Evolutionary conservation across 1,139 yeast genomes (phyloP), one percentile per base, ranked within the genome.

Genomic region (Blastobotrys proliferans): DNA sequence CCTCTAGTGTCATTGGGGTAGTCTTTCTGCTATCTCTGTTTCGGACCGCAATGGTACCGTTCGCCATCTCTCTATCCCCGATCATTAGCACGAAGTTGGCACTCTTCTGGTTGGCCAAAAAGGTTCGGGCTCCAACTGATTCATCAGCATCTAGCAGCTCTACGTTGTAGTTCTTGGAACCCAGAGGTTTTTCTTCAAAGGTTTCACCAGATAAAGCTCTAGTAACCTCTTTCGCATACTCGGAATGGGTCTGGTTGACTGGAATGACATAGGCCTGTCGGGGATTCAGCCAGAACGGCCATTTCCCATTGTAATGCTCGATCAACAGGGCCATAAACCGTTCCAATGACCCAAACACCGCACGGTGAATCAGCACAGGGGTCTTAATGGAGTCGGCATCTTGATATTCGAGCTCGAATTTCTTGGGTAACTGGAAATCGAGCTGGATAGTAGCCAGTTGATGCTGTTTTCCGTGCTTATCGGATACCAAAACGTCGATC

Each of bases 241-340:
- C 73, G 9, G 56, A 56, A 58, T 83, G 87, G 4, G 69, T 58
- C 5, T 70, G 74, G 43, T 83, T 81, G 3, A 92, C 83, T 1
- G 98, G 97, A 4, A 94, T 74, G 2, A 92, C 75, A 34, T 84
- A 72, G 0, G 94, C 95, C 62, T 92, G 99, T 51, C 94, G 74
- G n/a, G 98, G 97, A 49, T 84, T 86, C 47, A 92, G 66, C 98
- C 98, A 92, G 61, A 94, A 92, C 10, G 99, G 99, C 98, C 99
- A 92, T 54, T 83, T 83, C 0, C 98, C 99, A 45, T 78, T 78
- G 62, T 80, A 90, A 55, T 90, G 95, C 61, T 94, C 98, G 39
- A 90, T 78, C 47, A 92, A 70, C 51, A 94, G 78, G 3, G 97
- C 97, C 63, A 92, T 71, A 63, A 92, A 90, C 53, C 99, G 74